These are phyloP conservation scores for Gloeostereum incarnatum DNA, from an alignment of 768 basidiomycete genomes.

Conservation along the genomic window DNA sequence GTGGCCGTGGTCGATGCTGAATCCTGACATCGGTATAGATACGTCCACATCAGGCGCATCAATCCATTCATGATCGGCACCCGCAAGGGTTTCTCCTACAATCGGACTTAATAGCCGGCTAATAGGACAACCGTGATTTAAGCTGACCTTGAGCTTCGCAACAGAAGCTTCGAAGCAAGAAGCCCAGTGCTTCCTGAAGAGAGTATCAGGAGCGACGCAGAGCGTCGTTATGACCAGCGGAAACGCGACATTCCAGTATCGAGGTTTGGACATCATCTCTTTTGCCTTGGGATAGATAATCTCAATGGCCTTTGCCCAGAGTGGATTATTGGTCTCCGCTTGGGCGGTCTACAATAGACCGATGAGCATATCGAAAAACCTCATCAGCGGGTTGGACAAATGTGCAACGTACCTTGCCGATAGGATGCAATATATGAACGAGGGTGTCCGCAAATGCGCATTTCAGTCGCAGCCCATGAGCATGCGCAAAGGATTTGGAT, in stretches of 20 bases:
- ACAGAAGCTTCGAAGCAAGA: conserved; percentile 63
- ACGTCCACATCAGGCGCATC: conserved; percentile 84
- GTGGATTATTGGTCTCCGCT: conserved; percentile 91
- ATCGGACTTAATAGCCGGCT: conserved; percentile 7
- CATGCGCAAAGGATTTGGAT: conserved; percentile 74
- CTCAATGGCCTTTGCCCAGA: conserved; percentile 91
- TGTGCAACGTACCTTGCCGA: conserved; percentile 56
- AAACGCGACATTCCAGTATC: conserved; percentile 85
- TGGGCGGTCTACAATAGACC: conserved; percentile 62
- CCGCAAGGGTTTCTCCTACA: conserved; percentile 72
- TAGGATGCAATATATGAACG: conserved; percentile 70
- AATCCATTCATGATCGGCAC: conserved; percentile 72
- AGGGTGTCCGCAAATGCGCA: conserved; percentile 80
- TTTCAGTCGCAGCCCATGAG: conserved; percentile 79
- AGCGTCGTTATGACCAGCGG: conserved; percentile 76
- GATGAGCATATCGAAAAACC: background rate
- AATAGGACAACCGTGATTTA: background rate
- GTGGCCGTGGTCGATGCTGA: conserved; percentile 70
- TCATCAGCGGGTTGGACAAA: no score
- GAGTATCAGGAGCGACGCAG: conserved; percentile 81
- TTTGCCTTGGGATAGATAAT: conserved; percentile 72
- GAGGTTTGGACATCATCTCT: conserved; percentile 80
- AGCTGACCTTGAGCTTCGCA: conserved; percentile 68
- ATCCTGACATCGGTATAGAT: conserved; percentile 90
- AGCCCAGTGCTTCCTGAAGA: conserved; percentile 79